Evolutionary conservation across 2,329 filamentous ascomycete species (phyloP).

Genomic region (Botryotinia globosa): DNA sequence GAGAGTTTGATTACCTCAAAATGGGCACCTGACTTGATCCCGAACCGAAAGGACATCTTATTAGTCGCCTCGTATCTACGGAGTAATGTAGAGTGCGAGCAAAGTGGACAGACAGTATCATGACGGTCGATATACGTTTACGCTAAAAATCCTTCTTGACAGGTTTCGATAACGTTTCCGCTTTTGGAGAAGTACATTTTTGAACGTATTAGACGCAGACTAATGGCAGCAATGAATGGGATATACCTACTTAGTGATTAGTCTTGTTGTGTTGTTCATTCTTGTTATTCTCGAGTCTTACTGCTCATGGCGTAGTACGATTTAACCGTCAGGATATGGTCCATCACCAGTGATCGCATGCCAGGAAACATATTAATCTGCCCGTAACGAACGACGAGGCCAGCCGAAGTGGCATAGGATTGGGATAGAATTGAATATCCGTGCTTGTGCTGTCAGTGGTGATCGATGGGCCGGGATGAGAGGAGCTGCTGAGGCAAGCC

Average conservation of each 20-base stretch:
- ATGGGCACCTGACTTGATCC: neutral
- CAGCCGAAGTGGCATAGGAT: neutral
- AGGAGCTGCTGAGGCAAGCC: conserved; percentile 15
- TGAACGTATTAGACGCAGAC: neutral
- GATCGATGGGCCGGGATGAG: neutral
- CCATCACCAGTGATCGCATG: conserved; percentile 10
- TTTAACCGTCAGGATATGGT: neutral
- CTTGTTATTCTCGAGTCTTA: neutral
- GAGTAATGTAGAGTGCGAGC: neutral
- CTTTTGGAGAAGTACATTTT: neutral
- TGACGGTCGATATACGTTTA: neutral
- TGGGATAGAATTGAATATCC: neutral
- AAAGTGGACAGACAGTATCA: conserved; percentile 2
- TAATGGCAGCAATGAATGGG: neutral
- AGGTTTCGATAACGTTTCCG: neutral
- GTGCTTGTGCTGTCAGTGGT: conserved; percentile 15
- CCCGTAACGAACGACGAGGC: conserved; percentile 1
- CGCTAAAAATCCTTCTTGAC: conserved; percentile 1
- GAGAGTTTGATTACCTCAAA: conserved; percentile 4
- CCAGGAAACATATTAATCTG: conserved; percentile 9
- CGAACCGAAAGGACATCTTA: neutral
- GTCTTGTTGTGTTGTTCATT: neutral
- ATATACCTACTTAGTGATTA: neutral
- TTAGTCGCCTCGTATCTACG: neutral
- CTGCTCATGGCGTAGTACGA: conserved; percentile 3